Conservation (phyloP, 192 early-diverging fungal genomes). For the Martensiomyces pterosporus region DNA sequence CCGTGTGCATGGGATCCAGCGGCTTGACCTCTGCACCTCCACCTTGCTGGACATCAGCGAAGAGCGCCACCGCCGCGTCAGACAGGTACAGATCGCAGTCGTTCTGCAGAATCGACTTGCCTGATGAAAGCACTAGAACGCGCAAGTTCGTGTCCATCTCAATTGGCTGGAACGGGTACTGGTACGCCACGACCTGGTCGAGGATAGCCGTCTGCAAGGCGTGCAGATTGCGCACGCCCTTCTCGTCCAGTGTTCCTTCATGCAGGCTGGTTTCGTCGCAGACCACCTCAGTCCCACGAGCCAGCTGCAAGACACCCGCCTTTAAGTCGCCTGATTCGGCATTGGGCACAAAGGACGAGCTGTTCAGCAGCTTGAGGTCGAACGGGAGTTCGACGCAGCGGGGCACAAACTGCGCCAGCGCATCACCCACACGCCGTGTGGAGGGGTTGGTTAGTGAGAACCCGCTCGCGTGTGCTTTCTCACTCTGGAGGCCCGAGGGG, state of each 20-base stretch:
- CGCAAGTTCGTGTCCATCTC: slow-evolving; percentile 66
- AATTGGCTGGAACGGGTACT: slow-evolving; percentile 67
- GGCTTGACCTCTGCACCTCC: slow-evolving; percentile 10
- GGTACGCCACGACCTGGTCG: slow-evolving; percentile 60
- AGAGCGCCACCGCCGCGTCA: slow-evolving; percentile 13
- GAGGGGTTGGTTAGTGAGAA: slow-evolving; percentile 31
- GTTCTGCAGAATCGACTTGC: slow-evolving; percentile 64
- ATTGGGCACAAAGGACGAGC: slow-evolving; percentile 53
- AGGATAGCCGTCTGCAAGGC: slow-evolving; percentile 57
- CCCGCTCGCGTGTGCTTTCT: background rate
- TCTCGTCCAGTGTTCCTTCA: slow-evolving; percentile 64
- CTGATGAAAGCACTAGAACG: slow-evolving; percentile 59
- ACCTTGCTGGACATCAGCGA: slow-evolving; percentile 9
- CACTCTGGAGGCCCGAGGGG: slow-evolving; percentile 8
- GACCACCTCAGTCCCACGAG: slow-evolving; percentile 54
- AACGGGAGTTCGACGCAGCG: slow-evolving; percentile 60
- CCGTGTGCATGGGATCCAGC: slow-evolving; percentile 48
- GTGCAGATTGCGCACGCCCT: slow-evolving; percentile 68
- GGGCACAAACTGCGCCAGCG: slow-evolving; percentile 53
- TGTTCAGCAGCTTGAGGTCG: slow-evolving; percentile 59
- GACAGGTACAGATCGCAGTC: slow-evolving; percentile 56
- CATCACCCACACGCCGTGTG: slow-evolving; percentile 26
- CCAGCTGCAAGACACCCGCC: slow-evolving; percentile 64
- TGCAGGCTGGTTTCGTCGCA: slow-evolving; percentile 69
- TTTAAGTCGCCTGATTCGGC: slow-evolving; percentile 53